These are phyloP conservation scores for Lepidium africanum DNA, from an alignment of 345 rosid species.

Conservation along the genomic window DNA sequence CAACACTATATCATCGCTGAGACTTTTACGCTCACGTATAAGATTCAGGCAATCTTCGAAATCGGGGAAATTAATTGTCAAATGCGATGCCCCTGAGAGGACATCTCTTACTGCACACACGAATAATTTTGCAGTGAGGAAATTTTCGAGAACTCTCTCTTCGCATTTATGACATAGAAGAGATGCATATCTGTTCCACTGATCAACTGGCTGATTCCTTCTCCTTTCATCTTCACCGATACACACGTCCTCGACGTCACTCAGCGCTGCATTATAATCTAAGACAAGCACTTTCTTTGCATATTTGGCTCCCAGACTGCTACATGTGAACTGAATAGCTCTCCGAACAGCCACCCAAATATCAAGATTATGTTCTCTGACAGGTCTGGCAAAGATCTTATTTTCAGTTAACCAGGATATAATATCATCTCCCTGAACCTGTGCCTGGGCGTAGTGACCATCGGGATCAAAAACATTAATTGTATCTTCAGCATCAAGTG, in stretches of 20 bases:
- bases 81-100: neutral
- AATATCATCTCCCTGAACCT: constrained; percentile 10
- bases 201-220: neutral
- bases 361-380: neutral
- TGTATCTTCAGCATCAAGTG: neutral
- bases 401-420: constrained; percentile 7
- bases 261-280: neutral
- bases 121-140: neutral
- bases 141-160: neutral
- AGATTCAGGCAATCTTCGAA: neutral
- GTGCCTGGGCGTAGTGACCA: constrained; percentile 2
- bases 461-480: neutral
- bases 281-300: neutral
- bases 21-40: neutral
- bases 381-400: neutral
- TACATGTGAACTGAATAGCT: constrained; percentile 2
- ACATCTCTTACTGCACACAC: neutral
- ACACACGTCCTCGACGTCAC: neutral
- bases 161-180: neutral
- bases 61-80: neutral
- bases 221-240: neutral
- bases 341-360: constrained; percentile 12
- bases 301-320: neutral
- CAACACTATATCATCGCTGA: neutral
- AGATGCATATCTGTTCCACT: constrained; percentile 1